A percentile compares a stretch with the other conserved stretches of the same genome.
phyloP scores from a whole-genome alignment of 441 rosid species.

The Populus hybrid region DNA sequence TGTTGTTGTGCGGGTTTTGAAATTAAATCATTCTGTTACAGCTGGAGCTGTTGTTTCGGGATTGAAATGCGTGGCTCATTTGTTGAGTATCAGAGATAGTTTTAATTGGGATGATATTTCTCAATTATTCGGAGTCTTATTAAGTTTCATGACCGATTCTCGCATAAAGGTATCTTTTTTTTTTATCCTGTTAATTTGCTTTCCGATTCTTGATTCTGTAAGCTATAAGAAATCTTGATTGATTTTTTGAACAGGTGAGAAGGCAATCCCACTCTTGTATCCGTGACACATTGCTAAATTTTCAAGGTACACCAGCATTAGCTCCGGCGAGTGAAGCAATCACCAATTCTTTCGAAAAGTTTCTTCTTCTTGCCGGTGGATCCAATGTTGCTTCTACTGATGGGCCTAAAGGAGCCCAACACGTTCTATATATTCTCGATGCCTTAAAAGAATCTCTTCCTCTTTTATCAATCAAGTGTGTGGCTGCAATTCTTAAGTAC shows the following conservation, averaged over 20 bases:
- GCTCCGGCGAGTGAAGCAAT: constrained; percentile 67
- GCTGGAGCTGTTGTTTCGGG: constrained; percentile 46
- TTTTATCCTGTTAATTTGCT: background rate
- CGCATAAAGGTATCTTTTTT: constrained; percentile 45
- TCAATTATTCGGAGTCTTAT: constrained; percentile 39
- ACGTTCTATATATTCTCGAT: constrained; percentile 60
- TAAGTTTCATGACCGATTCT: constrained; percentile 50
- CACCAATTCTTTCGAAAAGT: constrained; percentile 52
- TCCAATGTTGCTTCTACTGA: constrained; percentile 45
- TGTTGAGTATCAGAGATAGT: constrained; percentile 43
- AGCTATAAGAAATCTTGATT: background rate
- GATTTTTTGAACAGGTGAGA: constrained; percentile 51
- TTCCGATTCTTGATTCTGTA: background rate
- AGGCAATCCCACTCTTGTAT: constrained; percentile 57
- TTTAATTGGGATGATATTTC: constrained; percentile 46
- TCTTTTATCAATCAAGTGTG: constrained; percentile 56
- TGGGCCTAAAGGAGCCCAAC: constrained; percentile 69
- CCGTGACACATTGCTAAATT: constrained; percentile 57
- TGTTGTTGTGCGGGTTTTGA: constrained; percentile 39
- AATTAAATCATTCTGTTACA: constrained; percentile 36
- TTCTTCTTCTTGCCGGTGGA: constrained; percentile 68
- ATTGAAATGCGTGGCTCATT: constrained; percentile 58
- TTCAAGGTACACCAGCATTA: constrained; percentile 48
- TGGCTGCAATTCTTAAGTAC: constrained; percentile 50
- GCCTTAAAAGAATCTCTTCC: constrained; percentile 80